Base-by-base conservation (phyloP, 306 rosid genomes). In the Coriaria nepalensis region DNA sequence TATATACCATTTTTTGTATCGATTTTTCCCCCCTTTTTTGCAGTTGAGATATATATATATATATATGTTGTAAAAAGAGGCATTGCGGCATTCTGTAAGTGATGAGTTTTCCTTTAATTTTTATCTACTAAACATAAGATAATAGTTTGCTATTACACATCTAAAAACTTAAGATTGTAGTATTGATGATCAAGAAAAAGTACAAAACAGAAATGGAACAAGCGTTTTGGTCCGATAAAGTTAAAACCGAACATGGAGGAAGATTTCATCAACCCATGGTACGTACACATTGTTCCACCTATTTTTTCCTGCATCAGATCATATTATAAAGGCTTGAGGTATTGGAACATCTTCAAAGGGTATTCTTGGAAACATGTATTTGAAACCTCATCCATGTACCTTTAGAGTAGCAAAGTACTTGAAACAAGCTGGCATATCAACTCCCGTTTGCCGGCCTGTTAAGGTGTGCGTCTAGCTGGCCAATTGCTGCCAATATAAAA, bases 401-500 rank as follows among this genome's bases (percentile, higher is more conserved):
- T 58, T 53, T 13, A 65, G 56, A 47, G 47, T 57, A 63, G 49
- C 51, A 35, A 35, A 13, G 45, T 48, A 40, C 41, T 46, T 56
- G 33, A 13, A 55, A 45, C 33, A 45, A 47, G 45, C 37, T 40
- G 40, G 14, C 49, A 40, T n/a, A 54, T 77, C 70, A 73, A 61
- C 70, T 62, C 63, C 83, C 83, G 64, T 82, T 79, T 56, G 65
- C 63, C 52, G 67, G 72, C 61, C 66, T 56, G 55, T 70, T 63
- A 50, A 71, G 62, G 66, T 77, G 64, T 10, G 77, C 61, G 66
- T 82, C 79, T 68, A 92, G 73, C 75, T 77, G 78, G 51, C 94
- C 81, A 0, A 73, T 79, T 43, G 96, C 93, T 6, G 98, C 94
- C 81, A 82, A 52, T 60, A 92, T 69, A 44, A 92, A 78, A 85